Percentiles rank a stretch among this genome's conserved stretches.
Evolutionary conservation across 371 early-diverging fungal genomes (phyloP).

Genomic region (Actinomortierella wolfii): DNA sequence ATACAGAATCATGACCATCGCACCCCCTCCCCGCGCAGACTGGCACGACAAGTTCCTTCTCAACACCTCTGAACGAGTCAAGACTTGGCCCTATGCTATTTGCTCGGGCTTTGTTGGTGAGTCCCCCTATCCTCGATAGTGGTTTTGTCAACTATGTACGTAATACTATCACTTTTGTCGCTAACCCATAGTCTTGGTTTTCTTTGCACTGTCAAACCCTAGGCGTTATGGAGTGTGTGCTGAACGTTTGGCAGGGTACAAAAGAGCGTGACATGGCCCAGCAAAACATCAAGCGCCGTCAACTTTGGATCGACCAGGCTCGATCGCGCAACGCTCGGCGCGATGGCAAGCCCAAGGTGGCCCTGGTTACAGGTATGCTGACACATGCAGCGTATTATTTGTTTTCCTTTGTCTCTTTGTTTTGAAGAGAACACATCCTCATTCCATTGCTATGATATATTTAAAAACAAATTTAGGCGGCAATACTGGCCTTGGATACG

Average conservation of each 20-base stretch:
- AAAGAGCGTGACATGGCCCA: conserved; percentile 16
- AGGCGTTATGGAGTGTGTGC: conserved; percentile 30
- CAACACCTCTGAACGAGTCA: conserved; percentile 11
- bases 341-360: conserved; percentile 16
- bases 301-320: conserved; percentile 37
- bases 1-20: conserved; percentile 7
- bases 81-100: conserved; percentile 17
- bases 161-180: not conserved
- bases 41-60: conserved; percentile 30
- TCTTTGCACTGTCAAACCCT: no score
- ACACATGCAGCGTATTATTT: not conserved
- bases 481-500: conserved; percentile 40
- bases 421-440: no score
- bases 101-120: conserved; percentile 22
- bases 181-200: not conserved
- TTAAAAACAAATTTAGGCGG: no score
- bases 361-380: conserved; percentile 35
- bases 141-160: not conserved
- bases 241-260: conserved; percentile 24
- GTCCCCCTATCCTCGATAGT: not conserved
- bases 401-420: not conserved
- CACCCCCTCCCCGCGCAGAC: conserved; percentile 20
- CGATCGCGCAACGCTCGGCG: not conserved
- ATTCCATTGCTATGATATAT: no score
- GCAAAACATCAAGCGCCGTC: conserved; percentile 18